phyloP scores from a whole-genome alignment of 441 rosid genomes.

The Macaranga tanarius region DNA sequence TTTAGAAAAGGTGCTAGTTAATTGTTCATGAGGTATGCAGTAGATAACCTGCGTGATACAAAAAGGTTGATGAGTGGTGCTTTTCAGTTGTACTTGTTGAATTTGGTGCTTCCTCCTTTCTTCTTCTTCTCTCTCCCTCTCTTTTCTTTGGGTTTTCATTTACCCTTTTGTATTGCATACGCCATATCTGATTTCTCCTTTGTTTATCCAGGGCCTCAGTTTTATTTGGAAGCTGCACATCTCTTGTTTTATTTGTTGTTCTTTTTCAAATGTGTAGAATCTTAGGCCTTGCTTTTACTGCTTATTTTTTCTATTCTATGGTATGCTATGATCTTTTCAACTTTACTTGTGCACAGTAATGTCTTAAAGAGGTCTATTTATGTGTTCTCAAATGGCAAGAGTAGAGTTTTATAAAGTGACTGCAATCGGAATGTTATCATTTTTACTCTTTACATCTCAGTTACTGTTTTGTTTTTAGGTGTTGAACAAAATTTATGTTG shows the following conservation, averaged over 20 bases:
- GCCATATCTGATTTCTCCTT: no score
- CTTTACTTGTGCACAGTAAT: background rate
- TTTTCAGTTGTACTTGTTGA: background rate
- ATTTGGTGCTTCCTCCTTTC: background rate
- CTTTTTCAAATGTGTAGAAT: background rate
- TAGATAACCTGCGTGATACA: background rate
- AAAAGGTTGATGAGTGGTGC: background rate
- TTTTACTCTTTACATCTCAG: background rate
- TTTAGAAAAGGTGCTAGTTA: no score
- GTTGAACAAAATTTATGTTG: background rate
- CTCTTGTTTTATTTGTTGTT: background rate
- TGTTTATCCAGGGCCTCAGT: background rate
- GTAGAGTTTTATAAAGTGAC: background rate
- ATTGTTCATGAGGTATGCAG: background rate
- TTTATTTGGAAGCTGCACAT: background rate
- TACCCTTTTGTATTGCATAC: no score
- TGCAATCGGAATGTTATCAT: no score
- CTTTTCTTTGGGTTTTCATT: background rate
- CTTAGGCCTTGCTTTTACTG: background rate
- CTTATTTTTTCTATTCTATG: constrained; percentile 1
- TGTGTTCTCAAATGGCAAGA: background rate
- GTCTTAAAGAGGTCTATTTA: background rate
- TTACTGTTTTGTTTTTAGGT: background rate
- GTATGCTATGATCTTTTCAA: background rate
- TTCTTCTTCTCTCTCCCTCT: background rate